phyloP scores from a whole-genome alignment of 768 basidiomycete genomes.

The Termitomyces sp. region DNA sequence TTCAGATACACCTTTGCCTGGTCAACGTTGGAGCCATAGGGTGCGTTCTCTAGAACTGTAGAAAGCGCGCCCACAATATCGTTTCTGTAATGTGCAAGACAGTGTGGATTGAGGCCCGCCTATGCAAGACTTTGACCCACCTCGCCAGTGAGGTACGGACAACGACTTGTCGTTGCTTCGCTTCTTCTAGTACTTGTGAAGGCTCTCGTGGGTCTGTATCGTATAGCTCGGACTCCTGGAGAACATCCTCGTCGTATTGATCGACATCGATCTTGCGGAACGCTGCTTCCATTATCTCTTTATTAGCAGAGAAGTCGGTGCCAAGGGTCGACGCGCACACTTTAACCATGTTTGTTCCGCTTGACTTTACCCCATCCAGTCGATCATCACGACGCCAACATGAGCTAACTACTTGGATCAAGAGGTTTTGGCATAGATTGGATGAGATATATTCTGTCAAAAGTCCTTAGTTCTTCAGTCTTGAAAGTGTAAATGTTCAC shows the following conservation, averaged over 20 bases:
- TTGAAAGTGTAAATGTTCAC: neutral
- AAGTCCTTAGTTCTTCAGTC: neutral
- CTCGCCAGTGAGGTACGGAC: slow-evolving; percentile 74
- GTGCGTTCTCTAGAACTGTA: slow-evolving; percentile 70
- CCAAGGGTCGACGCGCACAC: neutral
- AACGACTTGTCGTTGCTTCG: slow-evolving; percentile 57
- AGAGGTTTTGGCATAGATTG: too few species aligned
- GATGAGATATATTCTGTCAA: neutral
- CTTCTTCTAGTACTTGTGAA: slow-evolving; percentile 67
- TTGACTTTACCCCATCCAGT: neutral
- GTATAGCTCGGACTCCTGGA: slow-evolving; percentile 83
- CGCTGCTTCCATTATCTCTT: slow-evolving; percentile 42
- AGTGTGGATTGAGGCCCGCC: neutral
- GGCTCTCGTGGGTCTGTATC: slow-evolving; percentile 83
- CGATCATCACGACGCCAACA: too few species aligned
- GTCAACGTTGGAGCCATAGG: slow-evolving; percentile 85
- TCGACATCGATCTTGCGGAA: slow-evolving; percentile 97
- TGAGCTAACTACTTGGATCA: neutral
- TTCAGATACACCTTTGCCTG: slow-evolving; percentile 77
- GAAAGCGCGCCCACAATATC: slow-evolving; percentile 74
- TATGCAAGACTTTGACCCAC: slow-evolving; percentile 39
- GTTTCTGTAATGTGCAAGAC: slow-evolving; percentile 42
- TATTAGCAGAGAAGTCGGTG: neutral
- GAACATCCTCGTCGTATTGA: slow-evolving; percentile 85
- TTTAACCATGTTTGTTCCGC: slow-evolving; percentile 1